A percentile compares a stretch with the other conserved stretches of the same genome.
Evolutionary conservation across 2,329 filamentous ascomycete genomes (phyloP).

Genomic region (Ophiostoma himal-ulmi): DNA sequence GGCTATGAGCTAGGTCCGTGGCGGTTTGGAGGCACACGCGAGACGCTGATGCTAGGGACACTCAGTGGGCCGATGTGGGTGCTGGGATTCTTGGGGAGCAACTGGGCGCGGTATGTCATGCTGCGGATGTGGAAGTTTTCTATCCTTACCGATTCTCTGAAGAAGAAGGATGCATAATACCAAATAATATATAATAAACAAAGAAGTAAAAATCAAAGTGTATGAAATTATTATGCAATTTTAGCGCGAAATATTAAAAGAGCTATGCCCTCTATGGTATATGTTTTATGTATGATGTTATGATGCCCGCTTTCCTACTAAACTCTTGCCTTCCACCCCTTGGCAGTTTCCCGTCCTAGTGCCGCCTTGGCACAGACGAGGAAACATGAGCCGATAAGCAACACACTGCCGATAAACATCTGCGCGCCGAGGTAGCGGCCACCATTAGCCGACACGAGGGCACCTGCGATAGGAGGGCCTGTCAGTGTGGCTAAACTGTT

Average conservation of each 20-base stretch:
- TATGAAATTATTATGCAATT: not conserved
- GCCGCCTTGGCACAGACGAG: conserved; percentile 37
- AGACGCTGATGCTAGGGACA: conserved; percentile 25
- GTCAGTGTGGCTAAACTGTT: conserved; percentile 49
- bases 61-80: conserved; percentile 24
- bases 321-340: conserved; percentile 40
- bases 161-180: conserved; percentile 32
- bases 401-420: conserved; percentile 41
- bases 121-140: conserved; percentile 24
- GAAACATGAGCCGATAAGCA: conserved; percentile 40
- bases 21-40: conserved; percentile 25
- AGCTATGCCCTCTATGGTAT: not conserved
- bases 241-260: not conserved
- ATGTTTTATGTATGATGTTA: not conserved
- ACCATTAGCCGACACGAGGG: conserved; percentile 40
- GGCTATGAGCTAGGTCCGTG: conserved; percentile 24
- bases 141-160: conserved; percentile 6
- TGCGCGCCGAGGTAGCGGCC: conserved; percentile 46
- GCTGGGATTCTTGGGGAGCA: conserved; percentile 24
- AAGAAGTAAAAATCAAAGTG: not conserved
- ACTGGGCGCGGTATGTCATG: conserved; percentile 25
- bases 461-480: conserved; percentile 48
- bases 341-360: conserved; percentile 36
- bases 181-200: conserved; percentile 21
- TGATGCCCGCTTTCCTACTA: conserved; percentile 17